These are phyloP conservation scores for Hyaloscypha variabilis DNA, from an alignment of 495 filamentous ascomycete species.

Conservation along the genomic window DNA sequence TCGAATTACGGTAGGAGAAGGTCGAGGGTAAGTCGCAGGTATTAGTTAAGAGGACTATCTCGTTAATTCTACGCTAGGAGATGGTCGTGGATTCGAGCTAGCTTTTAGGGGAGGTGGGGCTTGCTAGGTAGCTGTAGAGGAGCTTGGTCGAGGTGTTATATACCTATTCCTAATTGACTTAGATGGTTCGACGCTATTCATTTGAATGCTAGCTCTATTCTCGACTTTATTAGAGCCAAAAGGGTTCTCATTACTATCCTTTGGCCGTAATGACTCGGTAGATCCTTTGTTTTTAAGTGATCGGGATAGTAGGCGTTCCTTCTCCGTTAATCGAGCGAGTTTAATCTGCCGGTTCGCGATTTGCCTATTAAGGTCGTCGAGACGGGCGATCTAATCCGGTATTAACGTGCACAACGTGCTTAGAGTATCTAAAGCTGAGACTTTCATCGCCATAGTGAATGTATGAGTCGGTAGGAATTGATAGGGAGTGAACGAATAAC, in stretches of 20 bases:
- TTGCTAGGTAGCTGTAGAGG: constrained; percentile 21
- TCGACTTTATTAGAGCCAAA: constrained; percentile 8
- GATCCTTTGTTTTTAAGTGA: constrained; percentile 62
- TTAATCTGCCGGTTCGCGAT: constrained; percentile 71
- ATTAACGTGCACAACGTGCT: constrained; percentile 63
- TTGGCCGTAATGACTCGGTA: constrained; percentile 62
- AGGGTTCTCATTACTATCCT: constrained; percentile 45
- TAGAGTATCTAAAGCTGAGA: constrained; percentile 60
- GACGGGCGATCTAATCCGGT: constrained; percentile 66
- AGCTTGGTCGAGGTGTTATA: constrained; percentile 29
- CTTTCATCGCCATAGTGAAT: constrained; percentile 14
- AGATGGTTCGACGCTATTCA: constrained; percentile 28
- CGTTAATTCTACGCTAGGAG: constrained; percentile 17
- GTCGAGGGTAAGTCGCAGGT: constrained; percentile 41
- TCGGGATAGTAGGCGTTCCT: constrained; percentile 26
- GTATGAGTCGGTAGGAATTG: too few relatives aligned
- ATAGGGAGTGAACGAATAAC: too few relatives aligned
- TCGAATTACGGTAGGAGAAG: constrained; percentile 36
- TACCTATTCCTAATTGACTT: constrained; percentile 29
- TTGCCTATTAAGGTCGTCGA: constrained; percentile 70
- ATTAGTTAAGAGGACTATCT: constrained; percentile 25
- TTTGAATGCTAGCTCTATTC: constrained; percentile 5
- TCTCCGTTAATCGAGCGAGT: constrained; percentile 43
- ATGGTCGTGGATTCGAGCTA: constrained; percentile 28
- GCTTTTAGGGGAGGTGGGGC: constrained; percentile 16